Evolutionary conservation across 2,329 filamentous ascomycete genomes (phyloP), one percentile per base, ranked within the genome.

Genomic region (Aspergillus versicolor): DNA sequence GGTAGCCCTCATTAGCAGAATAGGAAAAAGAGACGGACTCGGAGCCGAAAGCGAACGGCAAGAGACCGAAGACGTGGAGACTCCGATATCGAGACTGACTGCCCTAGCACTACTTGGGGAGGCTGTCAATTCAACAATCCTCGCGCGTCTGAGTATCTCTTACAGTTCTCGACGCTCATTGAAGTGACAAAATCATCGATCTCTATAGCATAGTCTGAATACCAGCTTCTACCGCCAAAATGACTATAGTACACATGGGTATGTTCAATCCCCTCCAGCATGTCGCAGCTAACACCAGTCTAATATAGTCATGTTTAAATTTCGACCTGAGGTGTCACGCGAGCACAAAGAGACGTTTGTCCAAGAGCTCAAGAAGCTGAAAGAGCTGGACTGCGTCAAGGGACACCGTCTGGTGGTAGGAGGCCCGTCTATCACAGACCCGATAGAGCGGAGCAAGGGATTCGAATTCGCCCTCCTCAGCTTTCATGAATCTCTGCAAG

Each of bases 401-500:
- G 52, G 52, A 5, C 43, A 54, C 19, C 52, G 52, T 6, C 17
- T 54, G 34, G 43, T 47, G 11, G 52, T 54, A 6, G 43, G 52
- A 45, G 52, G 52, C 19, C 52, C 52, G 11, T 54, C 52, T 8
- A 7, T 54, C n/a, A 54, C 30, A 4, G 37, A 34, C 12, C 43
- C 52, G 7, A 40, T 48, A 17, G 52, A 54, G 8, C 19, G 52
- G 30, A 54, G 43, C 43, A 54, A 54, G 30, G 52, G 52, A 12
- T 54, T 54, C 41, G 42, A 54, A 42, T 30, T 54, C 11, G 37
- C 43, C 8, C 52, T 54, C 1, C 42, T 54, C 19, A 54, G 52
- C 32, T 54, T 54, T 21, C 52, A 54, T 4, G 52, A 54, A 19
- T 47, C 45, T 5, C n/a, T 47, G 7, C 17, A 38, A 12, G 52